phyloP scores from a whole-genome alignment of 371 early-diverging fungal species.

The Mortierella sp. region DNA sequence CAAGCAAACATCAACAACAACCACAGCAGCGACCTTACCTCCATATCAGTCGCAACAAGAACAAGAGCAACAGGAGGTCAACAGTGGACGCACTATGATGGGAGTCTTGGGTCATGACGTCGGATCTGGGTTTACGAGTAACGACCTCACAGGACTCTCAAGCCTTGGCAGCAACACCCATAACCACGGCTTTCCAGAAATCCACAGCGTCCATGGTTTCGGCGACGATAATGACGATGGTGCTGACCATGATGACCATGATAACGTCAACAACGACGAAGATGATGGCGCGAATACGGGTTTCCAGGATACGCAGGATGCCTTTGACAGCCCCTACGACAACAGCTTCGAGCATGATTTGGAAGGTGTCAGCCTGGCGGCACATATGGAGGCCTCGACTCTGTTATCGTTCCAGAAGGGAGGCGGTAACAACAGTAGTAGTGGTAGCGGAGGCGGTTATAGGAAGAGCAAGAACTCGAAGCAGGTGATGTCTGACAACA shows the following conservation, averaged over 20 bases:
- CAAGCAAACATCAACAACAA: background rate
- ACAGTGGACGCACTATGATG: slow-evolving; percentile 11
- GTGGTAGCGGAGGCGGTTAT: background rate
- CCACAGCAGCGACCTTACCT: background rate
- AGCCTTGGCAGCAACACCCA: background rate
- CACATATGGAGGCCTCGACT: slow-evolving; percentile 3
- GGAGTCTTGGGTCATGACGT: slow-evolving; percentile 12
- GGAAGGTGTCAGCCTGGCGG: slow-evolving; percentile 6
- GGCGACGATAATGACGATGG: slow-evolving; percentile 18
- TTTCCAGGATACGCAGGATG: slow-evolving; percentile 31
- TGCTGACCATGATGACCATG: background rate
- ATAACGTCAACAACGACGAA: slow-evolving; percentile 5
- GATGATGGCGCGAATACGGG: slow-evolving; percentile 7
- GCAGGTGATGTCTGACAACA: background rate
- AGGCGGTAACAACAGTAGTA: background rate
- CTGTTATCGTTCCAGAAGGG: slow-evolving; percentile 19
- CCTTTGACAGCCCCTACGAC: slow-evolving; percentile 27
- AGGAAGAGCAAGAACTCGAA: slow-evolving; percentile 6
- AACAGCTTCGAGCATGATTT: slow-evolving; percentile 12
- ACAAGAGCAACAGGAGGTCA: slow-evolving; percentile 1
- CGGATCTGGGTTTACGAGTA: slow-evolving; percentile 20
- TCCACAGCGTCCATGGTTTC: background rate
- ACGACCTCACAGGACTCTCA: slow-evolving; percentile 13
- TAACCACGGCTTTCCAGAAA: background rate
- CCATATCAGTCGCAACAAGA: slow-evolving; percentile 3